These are phyloP conservation scores for Ceratobasidium theobromae DNA, from an alignment of 1,284 basidiomycete species.

Conservation along the genomic window DNA sequence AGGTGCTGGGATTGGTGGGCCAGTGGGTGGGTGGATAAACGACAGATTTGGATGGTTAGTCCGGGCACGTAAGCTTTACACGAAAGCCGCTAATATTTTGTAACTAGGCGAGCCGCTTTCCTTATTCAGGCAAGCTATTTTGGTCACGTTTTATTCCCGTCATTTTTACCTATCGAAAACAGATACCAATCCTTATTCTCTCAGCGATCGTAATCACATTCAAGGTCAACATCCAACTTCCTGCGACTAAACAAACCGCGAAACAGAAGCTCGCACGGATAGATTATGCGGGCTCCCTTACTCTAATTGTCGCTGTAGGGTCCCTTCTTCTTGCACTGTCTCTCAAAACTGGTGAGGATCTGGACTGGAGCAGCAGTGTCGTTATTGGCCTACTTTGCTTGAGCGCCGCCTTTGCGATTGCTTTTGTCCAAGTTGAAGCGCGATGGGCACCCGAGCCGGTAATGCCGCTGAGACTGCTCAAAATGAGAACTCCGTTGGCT, in stretches of 20 bases:
- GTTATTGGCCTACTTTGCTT: slow-evolving; percentile 65
- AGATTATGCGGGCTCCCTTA: slow-evolving; percentile 79
- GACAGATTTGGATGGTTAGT: slow-evolving; percentile 80
- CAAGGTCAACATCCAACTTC: slow-evolving; percentile 72
- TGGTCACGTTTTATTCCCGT: slow-evolving; percentile 34
- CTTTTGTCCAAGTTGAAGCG: slow-evolving; percentile 75
- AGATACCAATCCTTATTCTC: slow-evolving; percentile 74
- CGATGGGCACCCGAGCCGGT: slow-evolving; percentile 75
- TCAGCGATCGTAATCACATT: slow-evolving; percentile 66
- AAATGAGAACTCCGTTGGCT: slow-evolving; percentile 72
- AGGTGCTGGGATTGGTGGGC: slow-evolving; percentile 82
- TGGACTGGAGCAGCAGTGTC: slow-evolving; percentile 71
- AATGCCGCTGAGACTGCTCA: slow-evolving; percentile 78
- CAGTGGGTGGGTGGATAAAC: slow-evolving; percentile 84
- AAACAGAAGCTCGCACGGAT: slow-evolving; percentile 72
- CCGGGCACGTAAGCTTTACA: slow-evolving; percentile 18
- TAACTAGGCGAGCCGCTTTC: slow-evolving; percentile 46
- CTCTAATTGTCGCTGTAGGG: slow-evolving; percentile 73
- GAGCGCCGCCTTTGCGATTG: slow-evolving; percentile 55
- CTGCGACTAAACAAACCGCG: slow-evolving; percentile 57
- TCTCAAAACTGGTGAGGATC: slow-evolving; percentile 77
- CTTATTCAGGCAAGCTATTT: slow-evolving; percentile 58
- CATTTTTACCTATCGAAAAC: slow-evolving; percentile 32
- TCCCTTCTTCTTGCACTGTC: slow-evolving; percentile 74
- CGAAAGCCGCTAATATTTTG: slow-evolving; percentile 33